Evolutionary conservation across 2,329 filamentous ascomycete genomes (phyloP).

Genomic region (Aureobasidium sp.): DNA sequence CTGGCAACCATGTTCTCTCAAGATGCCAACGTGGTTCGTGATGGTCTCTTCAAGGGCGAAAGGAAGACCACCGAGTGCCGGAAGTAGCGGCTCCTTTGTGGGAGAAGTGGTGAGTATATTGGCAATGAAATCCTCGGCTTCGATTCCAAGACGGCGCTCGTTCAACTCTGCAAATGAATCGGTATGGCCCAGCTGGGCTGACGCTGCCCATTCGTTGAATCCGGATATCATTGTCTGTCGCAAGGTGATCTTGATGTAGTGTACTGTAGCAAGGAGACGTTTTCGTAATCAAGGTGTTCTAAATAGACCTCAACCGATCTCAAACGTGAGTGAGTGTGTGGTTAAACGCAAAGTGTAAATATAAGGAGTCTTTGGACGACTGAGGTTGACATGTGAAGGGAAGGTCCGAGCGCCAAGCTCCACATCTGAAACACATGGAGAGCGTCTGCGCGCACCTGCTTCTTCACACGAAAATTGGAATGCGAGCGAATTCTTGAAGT

Average conservation of each 20-base stretch:
- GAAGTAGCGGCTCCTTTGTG: slow-evolving; percentile 77
- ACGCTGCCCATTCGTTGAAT: slow-evolving; percentile 50
- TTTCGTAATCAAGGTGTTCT: not conserved
- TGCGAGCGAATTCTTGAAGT: not conserved
- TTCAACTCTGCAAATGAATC: slow-evolving; percentile 63
- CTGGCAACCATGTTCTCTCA: slow-evolving; percentile 58
- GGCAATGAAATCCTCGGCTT: slow-evolving; percentile 82
- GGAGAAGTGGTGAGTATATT: slow-evolving; percentile 62
- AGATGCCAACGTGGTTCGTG: slow-evolving; percentile 64
- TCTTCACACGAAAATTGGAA: not conserved
- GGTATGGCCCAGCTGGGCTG: slow-evolving; percentile 40
- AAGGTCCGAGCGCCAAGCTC: slow-evolving; percentile 5
- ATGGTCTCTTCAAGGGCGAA: slow-evolving; percentile 69
- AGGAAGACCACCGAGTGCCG: slow-evolving; percentile 82
- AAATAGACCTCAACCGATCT: not conserved
- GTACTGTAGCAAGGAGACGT: not conserved
- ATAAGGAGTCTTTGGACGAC: slow-evolving; percentile 1
- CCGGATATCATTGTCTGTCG: slow-evolving; percentile 34
- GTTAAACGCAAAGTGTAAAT: not conserved
- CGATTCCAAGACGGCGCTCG: slow-evolving; percentile 69
- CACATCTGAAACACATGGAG: not conserved
- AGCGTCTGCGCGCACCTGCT: not conserved
- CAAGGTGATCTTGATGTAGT: not conserved
- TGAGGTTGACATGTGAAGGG: slow-evolving; percentile 11
- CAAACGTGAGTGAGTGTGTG: not conserved